Evolutionary conservation across 1,284 basidiomycete genomes (phyloP).

Genomic region (Rugosomyces carneus): DNA sequence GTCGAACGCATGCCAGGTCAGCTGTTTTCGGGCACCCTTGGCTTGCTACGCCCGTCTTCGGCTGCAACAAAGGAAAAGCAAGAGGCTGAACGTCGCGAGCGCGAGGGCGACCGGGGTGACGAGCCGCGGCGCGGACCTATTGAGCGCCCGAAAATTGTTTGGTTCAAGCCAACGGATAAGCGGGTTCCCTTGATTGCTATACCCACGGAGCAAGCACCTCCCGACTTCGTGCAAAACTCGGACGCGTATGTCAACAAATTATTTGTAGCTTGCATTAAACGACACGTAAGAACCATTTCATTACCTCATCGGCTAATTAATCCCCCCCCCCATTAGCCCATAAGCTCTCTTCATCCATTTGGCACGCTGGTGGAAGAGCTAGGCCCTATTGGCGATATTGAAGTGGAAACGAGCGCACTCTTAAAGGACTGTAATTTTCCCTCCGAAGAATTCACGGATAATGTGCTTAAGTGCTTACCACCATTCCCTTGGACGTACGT

Average conservation of each 20-base stretch:
- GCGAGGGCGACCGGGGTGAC: slow-evolving; percentile 87
- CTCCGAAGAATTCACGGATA: slow-evolving; percentile 88
- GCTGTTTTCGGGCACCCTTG: slow-evolving; percentile 95
- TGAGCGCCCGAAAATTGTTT: slow-evolving; percentile 97
- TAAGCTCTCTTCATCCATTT: slow-evolving; percentile 97
- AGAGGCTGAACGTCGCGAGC: slow-evolving; percentile 93
- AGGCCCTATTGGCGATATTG: slow-evolving; percentile 96
- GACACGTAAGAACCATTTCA: slow-evolving; percentile 57
- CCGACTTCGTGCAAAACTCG: slow-evolving; percentile 93
- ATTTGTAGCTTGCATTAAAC: slow-evolving; percentile 98
- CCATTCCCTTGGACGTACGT: slow-evolving; percentile 90
- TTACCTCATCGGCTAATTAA: slow-evolving; percentile 8
- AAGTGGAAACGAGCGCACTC: slow-evolving; percentile 95
- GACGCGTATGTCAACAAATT: slow-evolving; percentile 87
- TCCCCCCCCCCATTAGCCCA: slow-evolving; percentile 49
- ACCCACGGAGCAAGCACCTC: slow-evolving; percentile 97
- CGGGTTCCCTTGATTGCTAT: slow-evolving; percentile 98
- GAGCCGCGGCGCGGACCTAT: slow-evolving; percentile 70
- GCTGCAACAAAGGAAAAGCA: slow-evolving; percentile 99
- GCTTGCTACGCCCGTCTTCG: slow-evolving; percentile 91
- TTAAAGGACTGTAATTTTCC: slow-evolving; percentile 99
- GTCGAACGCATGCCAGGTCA: slow-evolving; percentile 99
- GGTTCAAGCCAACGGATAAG: slow-evolving; percentile 99
- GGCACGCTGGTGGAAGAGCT: slow-evolving; percentile 97
- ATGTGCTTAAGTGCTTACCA: slow-evolving; percentile 93